Evolutionary conservation across 371 early-diverging fungal species (phyloP).

Genomic region (Syncephalastrum sp.): DNA sequence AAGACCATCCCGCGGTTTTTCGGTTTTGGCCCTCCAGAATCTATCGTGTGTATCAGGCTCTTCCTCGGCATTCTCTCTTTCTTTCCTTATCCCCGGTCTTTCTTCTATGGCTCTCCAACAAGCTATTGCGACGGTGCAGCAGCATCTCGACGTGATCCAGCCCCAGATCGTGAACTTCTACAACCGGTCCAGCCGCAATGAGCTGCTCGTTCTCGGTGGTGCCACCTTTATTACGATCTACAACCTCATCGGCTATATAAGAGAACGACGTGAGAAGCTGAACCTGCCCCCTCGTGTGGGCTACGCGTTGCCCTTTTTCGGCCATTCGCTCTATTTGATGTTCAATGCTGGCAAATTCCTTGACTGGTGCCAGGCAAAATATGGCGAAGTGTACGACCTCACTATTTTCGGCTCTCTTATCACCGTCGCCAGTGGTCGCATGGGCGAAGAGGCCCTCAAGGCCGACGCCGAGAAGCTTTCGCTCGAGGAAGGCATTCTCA

Average conservation of each 20-base stretch:
- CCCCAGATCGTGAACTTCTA: conserved; percentile 9
- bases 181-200: conserved; percentile 25
- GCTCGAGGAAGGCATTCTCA: conserved; percentile 27
- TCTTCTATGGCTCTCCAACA: too few species aligned
- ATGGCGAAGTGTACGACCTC: conserved; percentile 36
- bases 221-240: conserved; percentile 29
- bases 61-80: too few species aligned
- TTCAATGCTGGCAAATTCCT: conserved; percentile 22
- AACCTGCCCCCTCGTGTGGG: conserved; percentile 32
- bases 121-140: too few species aligned
- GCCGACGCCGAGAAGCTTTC: conserved; percentile 24
- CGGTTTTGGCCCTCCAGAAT: too few species aligned
- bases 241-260: conserved; percentile 22
- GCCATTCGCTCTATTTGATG: conserved; percentile 31
- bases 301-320: conserved; percentile 32
- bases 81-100: too few species aligned
- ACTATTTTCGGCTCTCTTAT: conserved; percentile 17
- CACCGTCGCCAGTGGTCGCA: conserved; percentile 26
- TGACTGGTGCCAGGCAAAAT: conserved; percentile 33
- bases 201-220: conserved; percentile 23
- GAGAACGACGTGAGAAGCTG: conserved; percentile 19
- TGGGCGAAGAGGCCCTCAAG: conserved; percentile 32
- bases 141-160: too few species aligned
- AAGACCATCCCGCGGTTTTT: too few species aligned
- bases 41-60: too few species aligned